These are phyloP conservation scores for Niebla homalea DNA, from an alignment of 495 filamentous ascomycete genomes.

Conservation along the genomic window DNA sequence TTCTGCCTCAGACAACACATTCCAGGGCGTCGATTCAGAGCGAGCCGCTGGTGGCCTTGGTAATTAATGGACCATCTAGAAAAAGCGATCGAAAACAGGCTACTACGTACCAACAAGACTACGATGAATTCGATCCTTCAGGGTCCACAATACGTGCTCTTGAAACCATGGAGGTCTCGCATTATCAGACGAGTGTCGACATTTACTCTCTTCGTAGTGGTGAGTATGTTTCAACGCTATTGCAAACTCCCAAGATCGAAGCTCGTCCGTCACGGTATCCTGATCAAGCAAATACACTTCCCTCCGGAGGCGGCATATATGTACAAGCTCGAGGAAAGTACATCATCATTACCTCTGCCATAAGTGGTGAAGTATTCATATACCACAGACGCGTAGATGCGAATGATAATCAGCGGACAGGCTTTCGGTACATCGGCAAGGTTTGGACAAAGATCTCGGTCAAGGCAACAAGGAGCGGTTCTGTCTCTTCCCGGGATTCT, in stretches of 20 bases:
- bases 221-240: constrained; percentile 52
- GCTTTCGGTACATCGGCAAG: constrained; percentile 62
- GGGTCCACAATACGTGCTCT: constrained; percentile 14
- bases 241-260: constrained; percentile 33
- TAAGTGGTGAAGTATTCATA: constrained; percentile 74
- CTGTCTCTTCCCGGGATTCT: constrained; percentile 40
- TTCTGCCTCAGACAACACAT: constrained; percentile 41
- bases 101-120: constrained; percentile 2
- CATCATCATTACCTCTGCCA: constrained; percentile 60
- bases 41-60: constrained; percentile 56
- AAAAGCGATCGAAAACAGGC: constrained; percentile 19
- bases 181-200: constrained; percentile 75
- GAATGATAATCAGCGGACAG: constrained; percentile 20
- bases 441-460: constrained; percentile 72
- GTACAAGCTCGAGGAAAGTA: constrained; percentile 54
- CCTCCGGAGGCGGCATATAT: constrained; percentile 55
- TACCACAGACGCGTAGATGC: constrained; percentile 29
- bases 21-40: constrained; percentile 25
- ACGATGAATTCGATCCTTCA: constrained; percentile 16
- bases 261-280: constrained; percentile 24
- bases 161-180: constrained; percentile 22
- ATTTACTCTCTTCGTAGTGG: constrained; percentile 66
- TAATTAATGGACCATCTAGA: constrained; percentile 58
- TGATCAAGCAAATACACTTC: constrained; percentile 34
- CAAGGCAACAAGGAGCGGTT: constrained; percentile 32